Base-by-base conservation (phyloP, 2,329 filamentous ascomycete genomes). In the Metarhizium sp. region DNA sequence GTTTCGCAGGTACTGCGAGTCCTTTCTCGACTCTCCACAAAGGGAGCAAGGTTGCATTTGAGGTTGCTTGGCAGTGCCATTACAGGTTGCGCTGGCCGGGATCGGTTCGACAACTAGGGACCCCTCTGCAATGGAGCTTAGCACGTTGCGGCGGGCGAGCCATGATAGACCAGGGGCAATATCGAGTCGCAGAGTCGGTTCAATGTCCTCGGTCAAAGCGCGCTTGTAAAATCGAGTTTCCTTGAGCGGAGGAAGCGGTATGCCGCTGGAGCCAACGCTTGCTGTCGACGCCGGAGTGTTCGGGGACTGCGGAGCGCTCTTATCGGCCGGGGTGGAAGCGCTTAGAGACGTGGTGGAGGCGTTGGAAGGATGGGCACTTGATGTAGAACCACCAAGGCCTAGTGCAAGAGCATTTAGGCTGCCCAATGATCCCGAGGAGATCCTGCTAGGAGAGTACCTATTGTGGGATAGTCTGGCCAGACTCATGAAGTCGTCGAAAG, bases 151-250 rank as follows among this genome's bases (percentile, higher is more conserved):
- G 49, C 92, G 87, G 51, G 90, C 91, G 50, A 99, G 80, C 90
- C 94, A 99, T 0, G 91, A 96, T 32, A 99, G 81, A 0, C 92
- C 90, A 0, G 94, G 94, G 0, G 94, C 92, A 2, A 84, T 80
- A 68, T 99, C 94, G 3, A 99, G 80, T 46, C 94, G 85, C 10
- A 99, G 75, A 0, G 94, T 96, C 0, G 94, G 94, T 67, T 99
- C 94, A 55, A 99, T 90, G 66, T 99, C 94, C 69, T 99, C 94
- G 20, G 83, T 79, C 30, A 97, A 72, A 6, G 85, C 86, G 50
- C 94, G 85, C 74, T 97, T 97, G 75, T 92, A 99, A 67, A 97
- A 99, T 60, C 88, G 90, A 32, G 88, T 90, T 55, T 97, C 94
- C 66, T 94, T 95, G 45, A 99, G 74, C 4, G 85, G 84, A 3